Evolutionary conservation across 768 basidiomycete genomes (phyloP), one percentile per base, ranked within the genome.

Genomic region (Tricholoma sp.): DNA sequence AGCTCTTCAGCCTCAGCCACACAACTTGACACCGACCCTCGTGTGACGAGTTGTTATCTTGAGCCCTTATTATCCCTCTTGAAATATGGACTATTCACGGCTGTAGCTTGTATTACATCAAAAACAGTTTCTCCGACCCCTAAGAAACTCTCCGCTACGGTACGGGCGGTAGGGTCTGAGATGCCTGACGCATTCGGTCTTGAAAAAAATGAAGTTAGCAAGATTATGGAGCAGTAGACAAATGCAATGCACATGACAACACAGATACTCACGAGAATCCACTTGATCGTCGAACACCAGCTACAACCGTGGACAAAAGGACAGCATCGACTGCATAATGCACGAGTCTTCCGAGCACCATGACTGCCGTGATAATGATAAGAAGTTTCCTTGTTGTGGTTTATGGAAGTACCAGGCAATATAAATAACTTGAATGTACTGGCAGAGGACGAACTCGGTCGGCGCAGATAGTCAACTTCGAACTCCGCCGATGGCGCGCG

Each of bases 51-150:
- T 10, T 39, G 60, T 71, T 64, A 76, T 62, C 70, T 74, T 32
- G 70, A 65, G 44, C 64, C 55, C 59, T 57, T 70, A 63, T 71
- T 54, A 69, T 81, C 76, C 65, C 78, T 80, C 76, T 81, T 87
- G 76, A 90, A 98, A 66, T 90, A 97, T 8, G 76, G 62, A 67
- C 87, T 94, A 68, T 89, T 93, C 59, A 97, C 90, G n/a, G 85
- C 91, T 2, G 86, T 84, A 10, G 84, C 86, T 64, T 94, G 88
- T 34, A 88, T 75, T 70, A 94, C 80, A 66, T 92, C 90, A 73
- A 96, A 98, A 33, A 96, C 71, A 4, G 87, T 84, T 72, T 98
- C 96, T 52, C 96, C 96, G 24, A 94, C 76, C 34, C 86, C 83
- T 51, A 98, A 78, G 67, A 93, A 94, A 56, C 80, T 82, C 63